Evolutionary conservation across 176 grass and related monocot genomes (phyloP).

Genomic region (Triticum monococcum): DNA sequence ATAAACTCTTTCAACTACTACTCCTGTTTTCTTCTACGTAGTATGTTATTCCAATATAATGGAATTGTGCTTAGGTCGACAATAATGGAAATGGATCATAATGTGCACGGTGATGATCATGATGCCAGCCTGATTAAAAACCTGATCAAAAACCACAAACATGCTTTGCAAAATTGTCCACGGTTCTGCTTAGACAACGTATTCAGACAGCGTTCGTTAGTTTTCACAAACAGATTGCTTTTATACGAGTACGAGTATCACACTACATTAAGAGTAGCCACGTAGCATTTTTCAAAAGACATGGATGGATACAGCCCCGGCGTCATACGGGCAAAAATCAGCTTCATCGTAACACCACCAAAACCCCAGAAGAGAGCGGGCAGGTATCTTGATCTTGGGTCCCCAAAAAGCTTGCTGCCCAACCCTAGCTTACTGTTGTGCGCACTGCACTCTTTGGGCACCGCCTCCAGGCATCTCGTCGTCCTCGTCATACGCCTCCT

Average conservation of each 20-base stretch:
- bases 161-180: not conserved
- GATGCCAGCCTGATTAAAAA: not conserved
- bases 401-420: conserved; percentile 14
- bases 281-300: conserved; percentile 28
- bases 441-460: conserved; percentile 85
- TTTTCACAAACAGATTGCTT: conserved; percentile 16
- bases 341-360: conserved; percentile 16
- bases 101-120: not conserved
- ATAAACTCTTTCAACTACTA: not conserved
- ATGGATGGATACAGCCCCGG: conserved; percentile 39
- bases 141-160: not conserved
- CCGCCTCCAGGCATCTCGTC: conserved; percentile 64
- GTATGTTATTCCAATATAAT: not conserved
- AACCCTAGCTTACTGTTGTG: conserved; percentile 60
- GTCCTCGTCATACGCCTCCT: conserved; percentile 88
- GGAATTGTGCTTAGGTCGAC: not conserved
- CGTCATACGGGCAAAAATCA: conserved; percentile 21
- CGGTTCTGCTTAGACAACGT: not conserved
- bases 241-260: conserved; percentile 25
- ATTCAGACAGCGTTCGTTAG: not conserved
- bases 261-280: conserved; percentile 7
- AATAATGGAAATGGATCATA: not conserved
- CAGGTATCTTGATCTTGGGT: not conserved
- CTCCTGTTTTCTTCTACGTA: too few species aligned
- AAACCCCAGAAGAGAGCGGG: conserved; percentile 2